These are phyloP conservation scores for Fusarium torreyae DNA, from an alignment of 2,329 filamentous ascomycete genomes.

Conservation along the genomic window DNA sequence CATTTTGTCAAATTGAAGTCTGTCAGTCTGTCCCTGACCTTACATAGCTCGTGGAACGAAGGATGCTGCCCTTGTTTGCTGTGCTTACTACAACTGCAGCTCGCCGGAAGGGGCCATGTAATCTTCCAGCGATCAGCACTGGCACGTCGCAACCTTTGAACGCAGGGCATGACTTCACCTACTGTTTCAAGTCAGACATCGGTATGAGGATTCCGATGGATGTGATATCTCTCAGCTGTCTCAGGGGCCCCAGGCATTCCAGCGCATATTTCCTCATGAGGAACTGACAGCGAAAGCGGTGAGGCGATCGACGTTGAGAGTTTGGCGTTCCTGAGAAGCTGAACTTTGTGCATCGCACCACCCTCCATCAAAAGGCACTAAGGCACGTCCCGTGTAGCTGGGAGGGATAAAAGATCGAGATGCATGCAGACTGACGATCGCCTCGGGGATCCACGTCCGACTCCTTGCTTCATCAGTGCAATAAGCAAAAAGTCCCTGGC, in stretches of 20 bases:
- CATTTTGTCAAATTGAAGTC: neutral
- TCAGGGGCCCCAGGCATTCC: conserved; percentile 10
- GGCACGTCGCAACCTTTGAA: neutral
- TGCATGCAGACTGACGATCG: conserved; percentile 42
- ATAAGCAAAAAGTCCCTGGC: conserved; percentile 17
- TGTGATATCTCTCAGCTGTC: conserved; percentile 1
- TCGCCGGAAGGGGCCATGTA: conserved; percentile 22
- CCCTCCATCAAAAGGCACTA: conserved; percentile 34
- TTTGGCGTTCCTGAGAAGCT: conserved; percentile 41
- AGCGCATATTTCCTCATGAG: neutral
- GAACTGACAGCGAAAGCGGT: conserved; percentile 40
- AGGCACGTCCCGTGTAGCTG: conserved; percentile 48
- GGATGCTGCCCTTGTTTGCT: conserved; percentile 5
- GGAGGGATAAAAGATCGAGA: conserved; percentile 43
- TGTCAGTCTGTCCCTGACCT: conserved; percentile 4
- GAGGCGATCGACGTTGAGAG: conserved; percentile 29
- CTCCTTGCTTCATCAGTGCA: conserved; percentile 9
- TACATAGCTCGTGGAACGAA: neutral
- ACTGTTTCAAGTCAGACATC: conserved; percentile 14
- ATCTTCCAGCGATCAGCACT: conserved; percentile 9
- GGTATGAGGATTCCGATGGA: neutral
- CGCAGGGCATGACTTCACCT: conserved; percentile 22
- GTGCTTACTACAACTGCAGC: neutral
- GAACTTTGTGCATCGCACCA: conserved; percentile 42
- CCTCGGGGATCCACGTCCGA: conserved; percentile 24